Base-by-base conservation (phyloP, 768 basidiomycete species). In the Pseudohyphozyma bogoriensis region DNA sequence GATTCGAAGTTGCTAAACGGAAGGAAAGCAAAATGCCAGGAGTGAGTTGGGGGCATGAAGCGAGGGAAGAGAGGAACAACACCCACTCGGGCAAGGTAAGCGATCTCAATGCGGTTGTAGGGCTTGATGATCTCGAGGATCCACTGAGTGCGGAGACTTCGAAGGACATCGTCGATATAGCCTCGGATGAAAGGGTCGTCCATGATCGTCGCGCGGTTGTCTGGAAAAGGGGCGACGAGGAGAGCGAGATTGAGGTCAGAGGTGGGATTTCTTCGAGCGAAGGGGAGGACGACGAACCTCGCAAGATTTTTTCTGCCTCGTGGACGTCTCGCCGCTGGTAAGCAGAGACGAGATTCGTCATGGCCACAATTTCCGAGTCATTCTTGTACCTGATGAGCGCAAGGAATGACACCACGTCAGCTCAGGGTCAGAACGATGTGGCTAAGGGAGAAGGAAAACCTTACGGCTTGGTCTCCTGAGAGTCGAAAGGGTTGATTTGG, bases 401-500 rank as follows among this genome's bases (percentile, higher is more conserved):
- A 7, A 35, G 45, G 15, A 7, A 26, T 31, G 20, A 36, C n/a
- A n/a, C n/a, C n/a, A n/a, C n/a, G n/a, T 32, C 31, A 32, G 31
- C 24, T n/a, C 12, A 5, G 28, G 33, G n/a, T n/a, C n/a, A n/a
- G n/a, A n/a, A n/a, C n/a, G n/a, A n/a, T n/a, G n/a, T n/a, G n/a
- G n/a, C n/a, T 15, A 22, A 12, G 29, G 45, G 35, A n/a, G 18
- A 60, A 28, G 36, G 10, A 33, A 32, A 3, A 10, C 63, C 64
- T 29, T 71, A 96, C 82, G 95, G 95, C 72, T 99, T 99, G 15
- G 95, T 97, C 78, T 99, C 95, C 74, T 99, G 95, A 72, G 89
- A 91, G 76, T 97, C 95, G 71, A 99, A 99, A 0, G 95, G 95
- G 73, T 99, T 96, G 75, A 99, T 95, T 72, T 95, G 90, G 71